Evolutionary conservation across 768 basidiomycete genomes (phyloP), one percentile per base, ranked within the genome.

Genomic region (Thelephora ganbajun): DNA sequence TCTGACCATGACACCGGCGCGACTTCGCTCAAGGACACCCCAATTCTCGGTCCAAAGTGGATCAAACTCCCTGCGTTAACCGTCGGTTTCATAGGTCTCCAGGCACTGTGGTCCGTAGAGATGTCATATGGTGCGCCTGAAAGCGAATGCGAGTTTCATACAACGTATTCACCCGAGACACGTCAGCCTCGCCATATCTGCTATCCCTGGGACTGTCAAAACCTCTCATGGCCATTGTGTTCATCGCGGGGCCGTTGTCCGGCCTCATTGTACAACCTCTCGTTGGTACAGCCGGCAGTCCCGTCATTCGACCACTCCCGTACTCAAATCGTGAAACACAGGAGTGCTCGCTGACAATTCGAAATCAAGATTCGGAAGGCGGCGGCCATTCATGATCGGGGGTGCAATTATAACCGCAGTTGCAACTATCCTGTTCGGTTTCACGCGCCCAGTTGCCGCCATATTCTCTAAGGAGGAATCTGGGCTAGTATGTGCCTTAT

Each of bases 51-150:
- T 0, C 88, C 89, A 0, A 53, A 57, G 51, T 87, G 80, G 79
- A 59, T 73, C 0, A 77, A 74, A 43, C 62, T 85, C 22, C 83
- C 85, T 1, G 69, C 72, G 2, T 62, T 94, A 35, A 93, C 90
- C 0, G 57, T 91, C 6, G 84, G 87, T 0, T 65, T 93, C 45
- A 63, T 90, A 2, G 92, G 92, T 5, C 79, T 93, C 0, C 86
- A 89, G 60, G 77, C 90, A 51, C 76, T 94, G 43, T 96, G 93
- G 93, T 84, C 83, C 1, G 82, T 94, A 11, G 92, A 96, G 58
- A 92, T 96, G 88, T 83, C 87, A 0, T 92, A 94, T 52, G 89
- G 86, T 65, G 47, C 33, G 56, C 44, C 11, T 44, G 37, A 4
- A 30, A 30, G 26, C 26, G 9, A 9, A 4, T 9, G 4, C n/a